phyloP scores from a whole-genome alignment of 2,329 filamentous ascomycete genomes.

The Fonsecaea pugnacius region DNA sequence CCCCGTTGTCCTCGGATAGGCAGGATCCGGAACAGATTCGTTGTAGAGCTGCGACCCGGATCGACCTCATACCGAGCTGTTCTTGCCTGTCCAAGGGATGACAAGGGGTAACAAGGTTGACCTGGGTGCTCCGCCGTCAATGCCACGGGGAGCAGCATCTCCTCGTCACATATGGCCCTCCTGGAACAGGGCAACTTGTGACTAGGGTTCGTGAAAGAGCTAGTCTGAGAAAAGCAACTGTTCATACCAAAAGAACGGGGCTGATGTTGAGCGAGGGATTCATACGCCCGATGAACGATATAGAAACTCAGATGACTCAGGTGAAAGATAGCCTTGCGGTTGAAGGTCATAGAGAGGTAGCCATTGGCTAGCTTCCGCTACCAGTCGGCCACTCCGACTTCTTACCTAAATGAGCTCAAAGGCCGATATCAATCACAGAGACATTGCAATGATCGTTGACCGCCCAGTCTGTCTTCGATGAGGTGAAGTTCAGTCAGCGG shows the following conservation, averaged over 20 bases:
- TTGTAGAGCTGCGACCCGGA: not conserved
- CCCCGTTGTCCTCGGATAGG: not conserved
- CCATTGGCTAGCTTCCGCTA: not conserved
- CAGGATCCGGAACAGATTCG: not conserved
- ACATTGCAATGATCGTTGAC: not conserved
- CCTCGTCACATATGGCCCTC: not conserved
- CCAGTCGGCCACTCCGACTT: slow-evolving; percentile 1
- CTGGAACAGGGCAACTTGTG: not conserved
- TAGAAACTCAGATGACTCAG: not conserved
- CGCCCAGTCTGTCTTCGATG: not conserved
- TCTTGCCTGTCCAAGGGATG: not conserved
- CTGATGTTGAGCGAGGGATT: not conserved
- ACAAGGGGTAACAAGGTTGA: not conserved
- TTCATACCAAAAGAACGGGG: not conserved
- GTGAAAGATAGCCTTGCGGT: not conserved
- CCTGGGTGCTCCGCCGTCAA: not conserved
- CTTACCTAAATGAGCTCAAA: slow-evolving; percentile 7
- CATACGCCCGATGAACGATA: not conserved
- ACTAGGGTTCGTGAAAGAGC: not conserved
- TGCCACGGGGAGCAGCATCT: not conserved
- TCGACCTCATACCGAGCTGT: not conserved
- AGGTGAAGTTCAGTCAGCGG: not conserved
- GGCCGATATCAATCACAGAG: not conserved
- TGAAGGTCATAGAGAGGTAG: not conserved
- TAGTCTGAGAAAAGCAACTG: slow-evolving; percentile 6